Evolutionary conservation across 164 flowering plant genomes (phyloP).

Genomic region (Annona cherimola): DNA sequence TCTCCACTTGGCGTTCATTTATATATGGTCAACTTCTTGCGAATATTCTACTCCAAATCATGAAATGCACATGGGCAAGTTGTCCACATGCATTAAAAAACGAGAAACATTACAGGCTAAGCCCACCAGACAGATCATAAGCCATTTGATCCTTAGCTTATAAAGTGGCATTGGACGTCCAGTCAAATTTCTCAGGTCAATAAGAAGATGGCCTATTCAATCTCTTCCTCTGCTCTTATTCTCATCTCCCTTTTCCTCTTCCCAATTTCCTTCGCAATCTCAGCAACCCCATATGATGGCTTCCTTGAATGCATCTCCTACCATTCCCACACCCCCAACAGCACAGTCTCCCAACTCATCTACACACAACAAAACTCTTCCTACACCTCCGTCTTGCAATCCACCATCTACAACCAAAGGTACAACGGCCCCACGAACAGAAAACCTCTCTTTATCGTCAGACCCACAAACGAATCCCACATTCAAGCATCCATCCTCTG

Average conservation of each 20-base stretch:
- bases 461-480: slow-evolving; percentile 18
- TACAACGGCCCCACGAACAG: slow-evolving; percentile 5
- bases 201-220: neutral
- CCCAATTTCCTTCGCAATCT: neutral
- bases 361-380: slow-evolving; percentile 1
- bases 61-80: too few species aligned
- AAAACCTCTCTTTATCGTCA: slow-evolving; percentile 21
- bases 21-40: too few species aligned
- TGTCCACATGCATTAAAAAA: too few species aligned
- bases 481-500: slow-evolving; percentile 26
- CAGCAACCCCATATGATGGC: slow-evolving; percentile 1
- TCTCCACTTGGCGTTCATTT: too few species aligned
- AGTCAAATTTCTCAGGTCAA: neutral
- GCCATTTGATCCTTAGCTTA: too few species aligned
- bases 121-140: too few species aligned
- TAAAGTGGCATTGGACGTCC: too few species aligned
- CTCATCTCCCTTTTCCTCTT: neutral
- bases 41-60: too few species aligned
- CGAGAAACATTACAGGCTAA: too few species aligned
- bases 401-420: slow-evolving; percentile 15
- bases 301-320: slow-evolving; percentile 7
- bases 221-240: neutral
- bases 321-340: neutral
- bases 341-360: neutral
- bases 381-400: slow-evolving; percentile 12